Evolutionary conservation across 1,284 basidiomycete genomes (phyloP), one percentile per base, ranked within the genome.

Genomic region (Melampsora americana): DNA sequence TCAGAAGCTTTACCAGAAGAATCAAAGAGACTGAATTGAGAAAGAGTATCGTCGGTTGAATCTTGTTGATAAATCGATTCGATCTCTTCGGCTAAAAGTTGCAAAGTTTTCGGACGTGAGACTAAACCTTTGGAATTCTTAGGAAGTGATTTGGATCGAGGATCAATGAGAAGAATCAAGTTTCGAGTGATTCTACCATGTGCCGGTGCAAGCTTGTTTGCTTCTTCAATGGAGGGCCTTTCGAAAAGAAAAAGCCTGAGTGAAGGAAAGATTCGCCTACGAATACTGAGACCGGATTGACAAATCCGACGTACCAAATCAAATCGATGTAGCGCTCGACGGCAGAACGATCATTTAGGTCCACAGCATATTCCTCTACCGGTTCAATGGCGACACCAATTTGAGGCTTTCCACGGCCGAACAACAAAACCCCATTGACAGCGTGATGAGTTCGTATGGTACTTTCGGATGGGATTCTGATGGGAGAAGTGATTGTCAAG

Each of bases 321-420:
- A 20, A 16, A 32, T 66, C 39, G n/a, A 66, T 42, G 28, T 42
- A 66, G 20, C n/a, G 20, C 64, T 66, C 11, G 7, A 62, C 28
- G 20, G 61, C 61, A 12, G 18, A 28, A 35, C 61, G 35, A n/a
- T 66, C 64, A n/a, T 23, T 66, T 23, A 66, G 39, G 39, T 66
- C 64, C 39, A 62, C 61, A 5, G 18, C n/a, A 66, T 32, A 28
- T n/a, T 35, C n/a, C 14, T 26, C 20, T 1, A 1, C 12, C 14
- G 39, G 32, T 26, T 66, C 64, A 26, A 66, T 35, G 42, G 46
- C 39, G 28, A 46, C 39, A n/a, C 64, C 64, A 35, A 42, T 26
- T 46, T 42, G 32, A 66, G 64, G 64, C 18, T 66, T 66, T 30
- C 64, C 64, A 20, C 39, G 64, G 3, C 64, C 64, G n/a, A 66